Conservation (phyloP, 805 yeast genomes). For the Candida oleophila region DNA sequence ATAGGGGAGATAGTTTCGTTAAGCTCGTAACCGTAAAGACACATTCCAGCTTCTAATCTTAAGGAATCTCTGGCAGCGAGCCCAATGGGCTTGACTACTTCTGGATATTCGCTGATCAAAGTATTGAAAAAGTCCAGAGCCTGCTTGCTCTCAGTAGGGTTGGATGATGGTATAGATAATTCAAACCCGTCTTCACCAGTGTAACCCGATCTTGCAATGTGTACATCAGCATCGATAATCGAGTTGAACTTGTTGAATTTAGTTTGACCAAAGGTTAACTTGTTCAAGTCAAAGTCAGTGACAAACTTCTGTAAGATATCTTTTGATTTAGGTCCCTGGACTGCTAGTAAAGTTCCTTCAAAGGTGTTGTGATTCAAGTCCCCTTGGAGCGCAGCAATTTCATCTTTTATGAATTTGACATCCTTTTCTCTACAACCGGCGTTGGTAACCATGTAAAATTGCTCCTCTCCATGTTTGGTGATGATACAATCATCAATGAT, state of each 20-base stretch:
- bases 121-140: constrained; percentile 63
- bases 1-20: constrained; percentile 79
- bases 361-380: constrained; percentile 46
- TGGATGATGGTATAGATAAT: constrained; percentile 63
- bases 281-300: constrained; percentile 55
- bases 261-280: constrained; percentile 74
- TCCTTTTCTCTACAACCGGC: constrained; percentile 93
- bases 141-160: constrained; percentile 35
- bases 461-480: constrained; percentile 75
- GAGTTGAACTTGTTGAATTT: constrained; percentile 45
- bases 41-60: constrained; percentile 97
- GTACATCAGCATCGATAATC: constrained; percentile 48
- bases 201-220: constrained; percentile 93
- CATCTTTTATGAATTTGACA: constrained; percentile 56
- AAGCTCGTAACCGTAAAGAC: constrained; percentile 92
- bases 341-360: constrained; percentile 77
- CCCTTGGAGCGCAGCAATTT: constrained; percentile 37
- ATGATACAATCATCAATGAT: constrained; percentile 93
- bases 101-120: constrained; percentile 51
- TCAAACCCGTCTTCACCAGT: constrained; percentile 99
- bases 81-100: constrained; percentile 79
- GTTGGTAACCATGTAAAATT: constrained; percentile 87
- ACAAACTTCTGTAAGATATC: constrained; percentile 56
- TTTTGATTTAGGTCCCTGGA: constrained; percentile 92
- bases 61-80: constrained; percentile 97